These are phyloP conservation scores for Polyporus tsugae DNA, from an alignment of 1,284 basidiomycete species.

Conservation along the genomic window DNA sequence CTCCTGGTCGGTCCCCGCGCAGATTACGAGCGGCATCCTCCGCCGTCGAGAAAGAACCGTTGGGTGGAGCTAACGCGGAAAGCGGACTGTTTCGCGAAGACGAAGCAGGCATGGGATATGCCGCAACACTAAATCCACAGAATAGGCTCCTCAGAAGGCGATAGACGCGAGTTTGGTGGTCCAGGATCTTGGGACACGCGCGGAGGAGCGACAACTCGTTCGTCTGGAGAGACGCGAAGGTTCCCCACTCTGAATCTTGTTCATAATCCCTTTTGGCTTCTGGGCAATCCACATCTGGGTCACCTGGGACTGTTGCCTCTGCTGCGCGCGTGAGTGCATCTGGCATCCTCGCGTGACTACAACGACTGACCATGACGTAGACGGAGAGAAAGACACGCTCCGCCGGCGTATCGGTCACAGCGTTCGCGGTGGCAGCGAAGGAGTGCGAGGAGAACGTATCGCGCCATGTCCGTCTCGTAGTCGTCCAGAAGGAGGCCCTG, in stretches of 20 bases:
- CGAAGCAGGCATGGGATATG: slow-evolving; percentile 2
- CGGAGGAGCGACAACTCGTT: slow-evolving; percentile 39
- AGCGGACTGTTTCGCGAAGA: slow-evolving; percentile 27
- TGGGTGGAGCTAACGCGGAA: slow-evolving; percentile 22
- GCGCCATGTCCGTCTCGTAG: slow-evolving; percentile 43
- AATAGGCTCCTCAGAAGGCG: slow-evolving; percentile 39
- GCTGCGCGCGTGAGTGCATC: not conserved
- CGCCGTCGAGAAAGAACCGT: slow-evolving; percentile 8
- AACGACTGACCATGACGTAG: not conserved
- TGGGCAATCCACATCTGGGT: not conserved
- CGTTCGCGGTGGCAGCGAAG: slow-evolving; percentile 35
- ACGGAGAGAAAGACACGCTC: no score
- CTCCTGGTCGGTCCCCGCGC: slow-evolving; percentile 2
- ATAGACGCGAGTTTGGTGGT: slow-evolving; percentile 42
- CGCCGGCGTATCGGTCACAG: not conserved
- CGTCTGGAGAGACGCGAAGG: slow-evolving; percentile 39
- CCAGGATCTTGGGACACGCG: slow-evolving; percentile 40
- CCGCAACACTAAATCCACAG: slow-evolving; percentile 13
- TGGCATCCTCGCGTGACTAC: not conserved
- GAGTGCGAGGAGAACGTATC: slow-evolving; percentile 43
- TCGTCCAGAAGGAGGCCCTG: slow-evolving; percentile 39
- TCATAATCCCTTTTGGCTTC: not conserved
- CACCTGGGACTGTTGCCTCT: not conserved
- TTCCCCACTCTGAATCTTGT: slow-evolving; percentile 31
- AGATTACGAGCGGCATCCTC: slow-evolving; percentile 7